phyloP scores from a whole-genome alignment of 148 eudicot genomes.

The Rhododendron molle region DNA sequence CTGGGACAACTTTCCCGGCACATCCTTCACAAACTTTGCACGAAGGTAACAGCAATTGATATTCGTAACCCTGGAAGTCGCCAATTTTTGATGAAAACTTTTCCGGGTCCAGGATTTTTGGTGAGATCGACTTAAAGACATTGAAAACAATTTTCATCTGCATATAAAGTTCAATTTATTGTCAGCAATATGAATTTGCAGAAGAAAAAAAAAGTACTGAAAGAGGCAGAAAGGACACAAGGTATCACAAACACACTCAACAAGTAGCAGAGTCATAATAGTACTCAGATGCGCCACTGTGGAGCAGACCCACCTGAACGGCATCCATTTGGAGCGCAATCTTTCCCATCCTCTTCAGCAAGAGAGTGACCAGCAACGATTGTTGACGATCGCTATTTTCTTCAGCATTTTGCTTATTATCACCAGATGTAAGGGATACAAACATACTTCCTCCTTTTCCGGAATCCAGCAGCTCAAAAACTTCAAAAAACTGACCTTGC shows the following conservation, averaged over 20 bases:
- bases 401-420: conserved; percentile 16
- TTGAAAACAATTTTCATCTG: conserved; percentile 70
- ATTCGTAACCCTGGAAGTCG: conserved; percentile 41
- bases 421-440: conserved; percentile 40
- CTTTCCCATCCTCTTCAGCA: conserved; percentile 74
- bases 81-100: conserved; percentile 20
- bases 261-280: background rate
- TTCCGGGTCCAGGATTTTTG: conserved; percentile 26
- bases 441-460: conserved; percentile 50
- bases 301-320: conserved; percentile 42
- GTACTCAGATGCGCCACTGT: background rate
- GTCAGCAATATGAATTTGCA: conserved; percentile 5
- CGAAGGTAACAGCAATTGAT: conserved; percentile 56
- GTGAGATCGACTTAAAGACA: conserved; percentile 47
- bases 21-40: conserved; percentile 81
- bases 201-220: background rate
- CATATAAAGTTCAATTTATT: conserved; percentile 10
- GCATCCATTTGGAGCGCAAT: conserved; percentile 54
- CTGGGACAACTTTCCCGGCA: conserved; percentile 73
- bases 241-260: too few species aligned
- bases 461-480: conserved; percentile 65
- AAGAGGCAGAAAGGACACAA: too few species aligned
- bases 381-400: conserved; percentile 20
- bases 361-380: conserved; percentile 44
- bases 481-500: conserved; percentile 52